Evolutionary conservation across 2,329 filamentous ascomycete genomes (phyloP), one percentile per base, ranked within the genome.

Genomic region (Dactylellina parvicollis): DNA sequence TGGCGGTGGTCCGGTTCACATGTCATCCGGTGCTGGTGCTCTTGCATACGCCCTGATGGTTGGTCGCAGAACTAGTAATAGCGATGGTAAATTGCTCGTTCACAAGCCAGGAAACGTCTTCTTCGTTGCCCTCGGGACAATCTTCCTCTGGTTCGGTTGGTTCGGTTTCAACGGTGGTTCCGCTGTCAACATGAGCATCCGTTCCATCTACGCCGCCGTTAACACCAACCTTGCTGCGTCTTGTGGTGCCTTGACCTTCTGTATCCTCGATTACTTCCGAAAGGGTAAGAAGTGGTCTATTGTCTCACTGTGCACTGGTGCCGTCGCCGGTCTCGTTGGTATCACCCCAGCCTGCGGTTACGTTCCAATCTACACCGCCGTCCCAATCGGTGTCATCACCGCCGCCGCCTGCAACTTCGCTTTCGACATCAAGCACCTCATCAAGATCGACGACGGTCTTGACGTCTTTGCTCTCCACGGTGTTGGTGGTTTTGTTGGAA

Each of bases 141-240:
- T 88, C 0, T 81, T 89, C 40, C 88, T 89, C 72, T 89, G 87
- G 87, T 88, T 89, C 71, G 87, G 85, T 0, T 86, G 84, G 84
- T 84, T 85, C 57, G 84, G 83, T 0, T 86, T 86, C 78, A 86
- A 86, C 70, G 84, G 73, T 24, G 75, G 69, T 61, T 74, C 73
- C 9, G 65, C 75, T 28, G 62, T 76, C 34, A 76, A 76, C 55
- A 72, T 69, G 46, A 66, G 42, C 32, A 46, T 76, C 56, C 73
- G 73, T 18, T 49, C 84, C 36, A 83, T 87, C 78, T 84, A 86
- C 46, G 85, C 84, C 7, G 84, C 84, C 1, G 84, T 86, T 77
- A 87, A 87, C 77, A 87, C 86, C 66, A 87, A 88, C 75, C 82
- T 85, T 4, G 84, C 86, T 1, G 86, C 85, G 0, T 85, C 82